Evolutionary conservation across 495 filamentous ascomycete genomes (phyloP).

Genomic region (Aspergillus sclerotiicarbonarius): DNA sequence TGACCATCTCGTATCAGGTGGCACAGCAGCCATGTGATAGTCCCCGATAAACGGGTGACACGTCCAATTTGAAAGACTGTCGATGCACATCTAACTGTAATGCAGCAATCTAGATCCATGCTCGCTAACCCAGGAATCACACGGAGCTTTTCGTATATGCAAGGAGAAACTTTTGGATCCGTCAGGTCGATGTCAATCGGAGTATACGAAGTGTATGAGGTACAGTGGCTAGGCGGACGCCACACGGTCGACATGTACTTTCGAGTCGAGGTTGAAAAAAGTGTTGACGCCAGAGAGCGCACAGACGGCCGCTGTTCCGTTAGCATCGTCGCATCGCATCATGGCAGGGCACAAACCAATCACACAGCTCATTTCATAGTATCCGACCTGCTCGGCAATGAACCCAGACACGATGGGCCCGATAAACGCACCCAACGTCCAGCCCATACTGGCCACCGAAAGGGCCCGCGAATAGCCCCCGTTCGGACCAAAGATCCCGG

Average conservation of each 20-base stretch:
- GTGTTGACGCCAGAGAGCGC: constrained; percentile 15
- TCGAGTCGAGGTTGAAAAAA: constrained; percentile 3
- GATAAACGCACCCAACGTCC: constrained; percentile 30
- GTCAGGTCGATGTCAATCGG: too few relatives aligned
- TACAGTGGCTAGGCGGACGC: background rate
- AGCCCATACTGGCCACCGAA: constrained; percentile 35
- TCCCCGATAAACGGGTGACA: too few relatives aligned
- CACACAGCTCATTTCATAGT: constrained; percentile 31
- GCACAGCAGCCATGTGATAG: too few relatives aligned
- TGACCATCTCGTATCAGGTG: too few relatives aligned
- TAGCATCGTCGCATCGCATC: background rate
- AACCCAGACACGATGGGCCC: constrained; percentile 37
- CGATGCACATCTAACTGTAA: too few relatives aligned
- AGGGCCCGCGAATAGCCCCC: constrained; percentile 40
- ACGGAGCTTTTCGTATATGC: background rate
- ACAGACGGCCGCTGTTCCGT: background rate
- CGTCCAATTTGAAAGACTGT: too few relatives aligned
- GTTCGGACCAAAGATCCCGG: constrained; percentile 33
- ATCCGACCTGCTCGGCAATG: constrained; percentile 33
- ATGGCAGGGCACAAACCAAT: constrained; percentile 21
- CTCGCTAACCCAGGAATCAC: background rate
- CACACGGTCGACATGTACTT: constrained; percentile 1
- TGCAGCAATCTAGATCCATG: too few relatives aligned
- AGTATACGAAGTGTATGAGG: too few relatives aligned
- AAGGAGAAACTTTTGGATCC: too few relatives aligned